Base-by-base conservation (phyloP, 306 rosid species). In the Prunus padus region DNA sequence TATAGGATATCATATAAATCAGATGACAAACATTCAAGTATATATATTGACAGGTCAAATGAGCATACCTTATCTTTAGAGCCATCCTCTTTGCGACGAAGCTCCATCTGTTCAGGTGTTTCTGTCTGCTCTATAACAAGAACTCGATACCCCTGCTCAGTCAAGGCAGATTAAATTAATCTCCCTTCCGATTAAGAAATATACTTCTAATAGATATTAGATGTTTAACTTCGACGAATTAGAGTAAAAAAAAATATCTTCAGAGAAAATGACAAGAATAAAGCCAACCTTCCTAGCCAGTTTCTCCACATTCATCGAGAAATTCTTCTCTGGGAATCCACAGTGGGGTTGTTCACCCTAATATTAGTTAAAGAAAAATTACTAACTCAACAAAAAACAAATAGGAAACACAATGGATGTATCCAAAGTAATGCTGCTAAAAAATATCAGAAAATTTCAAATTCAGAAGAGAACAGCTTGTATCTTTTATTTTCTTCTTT, bases 311-410 rank as follows among this genome's bases (percentile, higher is more conserved):
- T 95, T 88, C 82, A 85, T 63, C 5, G 97, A 89, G 80, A 95
- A 95, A 69, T 92, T 95, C 82, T 13, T 95, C 85, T 95, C 99
- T 11, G 97, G 99, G 86, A 95, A 95, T 78, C 99, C 99, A 80
- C 99, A 92, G 74, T 95, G 99, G 60, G 99, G 98, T 83, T 92
- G 99, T 55, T 92, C 98, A 71, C 97, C 99, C 99, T 92, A 75
- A 65, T 10, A 75, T 46, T 81, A 64, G 46, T 59, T 73, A 22
- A 63, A 20, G 42, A 50, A 50, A 83, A 73, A 74, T 67, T 22
- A 80, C 50, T 30, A 78, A 57, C 59, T 26, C 25, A 67, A 57
- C 15, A 69, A 37, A 59, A 69, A 56, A 69, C 16, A 23, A 26
- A 28, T 46, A 9, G 30, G 19, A 40, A n/a, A 73, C 45, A 37